Percentiles rank a stretch among this genome's conserved stretches.
phyloP scores from a whole-genome alignment of 83 land plant species.

The Diphasiastrum complanatum region DNA sequence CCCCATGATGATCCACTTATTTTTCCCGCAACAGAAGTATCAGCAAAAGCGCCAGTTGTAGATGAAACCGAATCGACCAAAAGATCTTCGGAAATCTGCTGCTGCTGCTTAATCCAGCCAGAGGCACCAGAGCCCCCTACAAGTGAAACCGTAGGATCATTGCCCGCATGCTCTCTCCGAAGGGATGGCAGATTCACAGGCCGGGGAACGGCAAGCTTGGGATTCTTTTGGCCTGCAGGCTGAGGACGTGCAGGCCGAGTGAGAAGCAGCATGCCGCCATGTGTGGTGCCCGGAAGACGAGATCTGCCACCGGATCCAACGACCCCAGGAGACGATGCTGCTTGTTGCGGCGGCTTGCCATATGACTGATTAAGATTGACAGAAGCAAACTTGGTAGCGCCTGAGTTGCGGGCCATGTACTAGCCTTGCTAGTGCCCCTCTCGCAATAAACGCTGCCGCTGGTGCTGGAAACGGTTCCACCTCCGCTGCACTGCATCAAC shows the following conservation, averaged over 20 bases:
- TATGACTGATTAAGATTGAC: slow-evolving; percentile 87
- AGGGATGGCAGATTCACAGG: slow-evolving; percentile 89
- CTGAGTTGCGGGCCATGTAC: slow-evolving; percentile 37
- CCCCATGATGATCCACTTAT: no score
- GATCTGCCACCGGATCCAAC: slow-evolving; percentile 9
- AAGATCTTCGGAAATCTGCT: no score
- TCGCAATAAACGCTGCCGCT: no score
- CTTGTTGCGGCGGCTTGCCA: slow-evolving; percentile 41
- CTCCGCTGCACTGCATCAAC: no score
- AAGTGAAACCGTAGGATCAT: slow-evolving; percentile 40
- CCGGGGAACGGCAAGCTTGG: slow-evolving; percentile 76
- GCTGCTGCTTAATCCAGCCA: slow-evolving; percentile 24
- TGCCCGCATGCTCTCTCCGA: slow-evolving; percentile 75
- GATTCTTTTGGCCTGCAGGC: slow-evolving; percentile 30
- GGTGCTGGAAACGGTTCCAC: no score
- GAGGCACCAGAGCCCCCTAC: slow-evolving; percentile 15
- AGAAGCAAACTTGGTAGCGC: slow-evolving; percentile 72
- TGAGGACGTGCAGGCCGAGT: slow-evolving; percentile 42
- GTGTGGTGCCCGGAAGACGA: slow-evolving; percentile 22
- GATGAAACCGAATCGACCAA: no score
- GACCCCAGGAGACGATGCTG: slow-evolving; percentile 2
- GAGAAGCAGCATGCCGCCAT: slow-evolving; percentile 86
- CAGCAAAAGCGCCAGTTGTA: no score
- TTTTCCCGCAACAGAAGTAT: no score
- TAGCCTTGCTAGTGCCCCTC: no score